Percentiles rank a stretch among this genome's conserved stretches.
These are phyloP conservation scores for Nakaseomyces glabratus DNA, from an alignment of 1,139 yeast genomes.

Conservation along the genomic window DNA sequence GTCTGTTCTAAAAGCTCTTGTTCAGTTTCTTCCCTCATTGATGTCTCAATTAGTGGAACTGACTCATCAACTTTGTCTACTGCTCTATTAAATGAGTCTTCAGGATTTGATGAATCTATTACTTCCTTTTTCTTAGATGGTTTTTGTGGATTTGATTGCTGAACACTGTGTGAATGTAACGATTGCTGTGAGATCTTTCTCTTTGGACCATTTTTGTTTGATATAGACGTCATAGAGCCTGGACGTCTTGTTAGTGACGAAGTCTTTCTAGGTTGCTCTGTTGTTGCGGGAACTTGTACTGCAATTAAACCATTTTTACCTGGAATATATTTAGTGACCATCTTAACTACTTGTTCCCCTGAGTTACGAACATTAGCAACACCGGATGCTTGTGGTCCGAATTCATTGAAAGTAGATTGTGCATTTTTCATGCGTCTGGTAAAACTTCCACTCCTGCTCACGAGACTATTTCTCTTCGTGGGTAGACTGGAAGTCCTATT, in stretches of 20 bases:
- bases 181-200: conserved; percentile 8
- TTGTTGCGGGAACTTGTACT: conserved; percentile 38
- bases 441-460: conserved; percentile 4
- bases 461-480: conserved; percentile 7
- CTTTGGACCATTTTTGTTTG: conserved; percentile 3
- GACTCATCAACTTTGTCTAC: conserved; percentile 5
- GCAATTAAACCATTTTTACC: conserved; percentile 40
- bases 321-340: conserved; percentile 40
- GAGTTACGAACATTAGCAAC: conserved; percentile 7
- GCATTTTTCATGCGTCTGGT: conserved; percentile 12
- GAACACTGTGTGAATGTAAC: conserved; percentile 6
- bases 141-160: background rate
- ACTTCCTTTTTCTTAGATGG: conserved; percentile 1
- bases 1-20: conserved; percentile 13
- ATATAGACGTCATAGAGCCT: conserved; percentile 6
- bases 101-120: background rate
- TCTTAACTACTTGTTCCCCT: conserved; percentile 13
- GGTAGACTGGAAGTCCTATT: conserved; percentile 17
- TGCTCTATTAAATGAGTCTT: conserved; percentile 2
- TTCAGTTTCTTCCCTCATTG: conserved; percentile 20
- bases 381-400: conserved; percentile 21
- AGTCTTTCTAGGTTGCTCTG: conserved; percentile 10
- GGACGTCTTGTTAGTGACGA: conserved; percentile 7
- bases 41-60: conserved; percentile 15
- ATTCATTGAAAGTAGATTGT: conserved; percentile 22